phyloP scores from a whole-genome alignment of 2,329 filamentous ascomycete species.

The Sclerotinia spermophila region DNA sequence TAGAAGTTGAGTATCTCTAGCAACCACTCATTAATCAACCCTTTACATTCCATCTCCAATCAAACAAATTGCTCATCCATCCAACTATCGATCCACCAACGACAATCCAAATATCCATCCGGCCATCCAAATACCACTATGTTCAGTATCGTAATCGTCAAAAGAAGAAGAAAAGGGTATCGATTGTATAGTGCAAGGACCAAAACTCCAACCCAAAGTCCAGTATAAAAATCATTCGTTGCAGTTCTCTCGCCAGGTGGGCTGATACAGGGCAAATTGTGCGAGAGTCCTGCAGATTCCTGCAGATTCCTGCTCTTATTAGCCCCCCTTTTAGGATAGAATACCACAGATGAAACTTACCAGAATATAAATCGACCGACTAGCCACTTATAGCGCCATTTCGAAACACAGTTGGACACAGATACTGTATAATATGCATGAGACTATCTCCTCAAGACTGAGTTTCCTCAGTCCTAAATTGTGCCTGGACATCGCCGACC shows the following conservation, averaged over 20 bases:
- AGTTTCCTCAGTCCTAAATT: neutral
- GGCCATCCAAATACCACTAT: neutral
- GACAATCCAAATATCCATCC: neutral
- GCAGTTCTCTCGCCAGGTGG: neutral
- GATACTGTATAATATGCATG: neutral
- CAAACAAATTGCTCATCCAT: neutral
- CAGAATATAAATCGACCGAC: neutral
- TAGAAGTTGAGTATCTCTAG: neutral
- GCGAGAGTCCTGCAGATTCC: too few species aligned
- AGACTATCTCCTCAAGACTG: neutral
- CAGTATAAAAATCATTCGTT: neutral
- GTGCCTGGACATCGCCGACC: neutral
- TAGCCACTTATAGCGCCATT: neutral
- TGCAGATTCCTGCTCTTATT: neutral
- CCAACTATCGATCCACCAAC: neutral
- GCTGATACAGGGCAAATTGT: neutral
- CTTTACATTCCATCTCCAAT: neutral
- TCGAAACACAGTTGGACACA: neutral
- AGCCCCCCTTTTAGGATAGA: neutral
- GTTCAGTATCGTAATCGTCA: neutral
- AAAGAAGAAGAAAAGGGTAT: neutral
- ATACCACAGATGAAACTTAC: neutral
- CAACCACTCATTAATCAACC: neutral
- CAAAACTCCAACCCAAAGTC: neutral
- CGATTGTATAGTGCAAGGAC: neutral